Conservation (phyloP, 1,139 yeast genomes). For the Saccharomyces hybrid region DNA sequence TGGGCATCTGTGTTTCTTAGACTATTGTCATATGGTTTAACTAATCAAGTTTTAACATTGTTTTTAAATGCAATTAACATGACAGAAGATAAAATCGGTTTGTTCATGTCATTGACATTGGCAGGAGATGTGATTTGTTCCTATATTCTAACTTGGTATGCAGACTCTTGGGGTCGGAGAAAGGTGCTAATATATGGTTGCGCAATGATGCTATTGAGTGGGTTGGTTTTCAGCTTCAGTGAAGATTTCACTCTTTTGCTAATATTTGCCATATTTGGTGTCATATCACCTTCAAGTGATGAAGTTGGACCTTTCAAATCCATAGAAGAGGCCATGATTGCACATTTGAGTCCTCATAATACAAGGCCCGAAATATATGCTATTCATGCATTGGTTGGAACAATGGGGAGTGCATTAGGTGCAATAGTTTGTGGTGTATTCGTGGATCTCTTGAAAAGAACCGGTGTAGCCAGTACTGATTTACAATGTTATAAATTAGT, state of each 20-base stretch:
- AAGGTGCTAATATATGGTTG: constrained; percentile 59
- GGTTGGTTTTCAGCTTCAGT: constrained; percentile 51
- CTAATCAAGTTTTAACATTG: constrained; percentile 71
- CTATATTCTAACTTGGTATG: constrained; percentile 66
- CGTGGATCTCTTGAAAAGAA: constrained; percentile 37
- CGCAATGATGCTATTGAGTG: constrained; percentile 62
- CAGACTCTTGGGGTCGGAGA: constrained; percentile 69
- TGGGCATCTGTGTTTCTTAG: constrained; percentile 68
- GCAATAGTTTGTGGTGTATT: constrained; percentile 59
- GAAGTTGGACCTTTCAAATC: constrained; percentile 92
- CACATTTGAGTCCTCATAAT: constrained; percentile 63
- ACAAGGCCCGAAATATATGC: constrained; percentile 71
- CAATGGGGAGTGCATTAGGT: constrained; percentile 73
- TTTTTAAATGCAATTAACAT: constrained; percentile 54
- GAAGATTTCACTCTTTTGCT: constrained; percentile 50
- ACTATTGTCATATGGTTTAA: constrained; percentile 70
- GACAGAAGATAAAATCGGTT: constrained; percentile 55
- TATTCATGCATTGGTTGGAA: constrained; percentile 46
- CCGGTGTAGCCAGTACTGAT: constrained; percentile 32
- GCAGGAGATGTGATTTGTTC: constrained; percentile 74
- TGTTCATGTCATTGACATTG: constrained; percentile 76
- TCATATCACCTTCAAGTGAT: constrained; percentile 84
- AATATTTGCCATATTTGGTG: constrained; percentile 58
- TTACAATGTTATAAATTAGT: constrained; percentile 43
- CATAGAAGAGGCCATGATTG: constrained; percentile 78